Conservation (phyloP, 192 early-diverging fungal genomes). For the Coemansia javaensis region DNA sequence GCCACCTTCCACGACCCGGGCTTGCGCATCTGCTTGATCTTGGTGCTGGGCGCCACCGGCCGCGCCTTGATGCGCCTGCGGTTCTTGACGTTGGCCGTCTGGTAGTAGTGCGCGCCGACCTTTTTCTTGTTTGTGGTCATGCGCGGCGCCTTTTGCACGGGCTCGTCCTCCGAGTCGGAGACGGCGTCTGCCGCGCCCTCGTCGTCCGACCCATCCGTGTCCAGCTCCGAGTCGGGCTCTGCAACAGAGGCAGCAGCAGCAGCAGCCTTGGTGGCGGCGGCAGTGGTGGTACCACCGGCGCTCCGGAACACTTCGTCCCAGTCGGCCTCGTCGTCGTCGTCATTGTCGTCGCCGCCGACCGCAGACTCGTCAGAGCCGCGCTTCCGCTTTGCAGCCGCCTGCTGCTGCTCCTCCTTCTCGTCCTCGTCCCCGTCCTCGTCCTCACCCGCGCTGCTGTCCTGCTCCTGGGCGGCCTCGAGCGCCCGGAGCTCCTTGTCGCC, state of each 20-base stretch:
- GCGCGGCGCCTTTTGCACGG: conserved; percentile 60
- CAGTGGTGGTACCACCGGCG: no score
- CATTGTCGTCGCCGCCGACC: conserved; percentile 12
- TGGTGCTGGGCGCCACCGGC: conserved; percentile 59
- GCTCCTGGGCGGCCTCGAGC: conserved; percentile 52
- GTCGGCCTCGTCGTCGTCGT: conserved; percentile 54
- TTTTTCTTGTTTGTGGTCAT: conserved; percentile 93
- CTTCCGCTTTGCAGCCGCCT: conserved; percentile 21
- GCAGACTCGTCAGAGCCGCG: conserved; percentile 35
- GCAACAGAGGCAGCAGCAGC: no score
- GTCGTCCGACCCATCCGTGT: conserved; percentile 20
- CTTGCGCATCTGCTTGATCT: conserved; percentile 48
- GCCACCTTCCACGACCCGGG: conserved; percentile 45
- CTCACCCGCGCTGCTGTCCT: not conserved
- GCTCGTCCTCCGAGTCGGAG: conserved; percentile 15
- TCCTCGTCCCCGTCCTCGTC: no score
- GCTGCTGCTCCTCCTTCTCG: conserved; percentile 26
- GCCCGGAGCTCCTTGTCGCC: conserved; percentile 56
- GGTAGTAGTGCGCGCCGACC: conserved; percentile 87
- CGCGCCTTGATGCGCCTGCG: conserved; percentile 76
- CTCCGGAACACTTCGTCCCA: conserved; percentile 88
- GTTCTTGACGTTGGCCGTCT: conserved; percentile 94
- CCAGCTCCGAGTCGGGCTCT: conserved; percentile 44
- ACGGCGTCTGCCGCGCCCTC: conserved; percentile 19
- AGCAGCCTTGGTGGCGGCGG: no score